A percentile compares a stretch with the other conserved stretches of the same genome.
These are phyloP conservation scores for Leptographium galeiforme DNA, from an alignment of 2,329 filamentous ascomycete species.

Conservation along the genomic window DNA sequence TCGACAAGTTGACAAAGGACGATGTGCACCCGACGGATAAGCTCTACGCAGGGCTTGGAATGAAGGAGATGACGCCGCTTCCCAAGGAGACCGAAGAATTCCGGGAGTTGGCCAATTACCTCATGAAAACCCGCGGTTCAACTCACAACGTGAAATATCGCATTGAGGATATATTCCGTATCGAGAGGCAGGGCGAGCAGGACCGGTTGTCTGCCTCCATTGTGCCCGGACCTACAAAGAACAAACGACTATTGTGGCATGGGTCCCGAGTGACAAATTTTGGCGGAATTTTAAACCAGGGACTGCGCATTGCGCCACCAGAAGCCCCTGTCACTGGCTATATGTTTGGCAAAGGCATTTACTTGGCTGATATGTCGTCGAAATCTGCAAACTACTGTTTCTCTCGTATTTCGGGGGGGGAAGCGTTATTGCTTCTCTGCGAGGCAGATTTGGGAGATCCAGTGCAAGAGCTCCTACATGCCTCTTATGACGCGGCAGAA, in stretches of 20 bases:
- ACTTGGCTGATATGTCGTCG: slow-evolving; percentile 71
- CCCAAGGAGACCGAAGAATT: slow-evolving; percentile 49
- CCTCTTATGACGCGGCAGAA: slow-evolving; percentile 50
- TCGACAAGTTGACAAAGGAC: slow-evolving; percentile 34
- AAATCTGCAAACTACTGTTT: slow-evolving; percentile 74
- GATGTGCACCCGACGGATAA: slow-evolving; percentile 54
- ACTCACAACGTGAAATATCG: slow-evolving; percentile 51
- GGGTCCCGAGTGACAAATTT: slow-evolving; percentile 75
- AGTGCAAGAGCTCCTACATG: slow-evolving; percentile 46
- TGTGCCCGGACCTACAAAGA: slow-evolving; percentile 19
- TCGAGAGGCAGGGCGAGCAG: slow-evolving; percentile 60
- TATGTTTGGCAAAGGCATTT: slow-evolving; percentile 87
- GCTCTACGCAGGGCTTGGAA: slow-evolving; percentile 56
- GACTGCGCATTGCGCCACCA: slow-evolving; percentile 76
- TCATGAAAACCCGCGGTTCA: slow-evolving; percentile 49
- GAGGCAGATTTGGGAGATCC: slow-evolving; percentile 72
- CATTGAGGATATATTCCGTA: slow-evolving; percentile 67
- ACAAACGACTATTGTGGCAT: slow-evolving; percentile 76
- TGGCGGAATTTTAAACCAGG: slow-evolving; percentile 75
- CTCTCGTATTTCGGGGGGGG: slow-evolving; percentile 45
- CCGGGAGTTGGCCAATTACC: slow-evolving; percentile 49
- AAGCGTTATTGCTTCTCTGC: slow-evolving; percentile 66
- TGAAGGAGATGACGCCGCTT: slow-evolving; percentile 66
- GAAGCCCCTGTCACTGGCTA: slow-evolving; percentile 70
- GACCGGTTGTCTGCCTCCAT: slow-evolving; percentile 49